Evolutionary conservation across 768 basidiomycete genomes (phyloP).

Genomic region (Hygrophorus russula): DNA sequence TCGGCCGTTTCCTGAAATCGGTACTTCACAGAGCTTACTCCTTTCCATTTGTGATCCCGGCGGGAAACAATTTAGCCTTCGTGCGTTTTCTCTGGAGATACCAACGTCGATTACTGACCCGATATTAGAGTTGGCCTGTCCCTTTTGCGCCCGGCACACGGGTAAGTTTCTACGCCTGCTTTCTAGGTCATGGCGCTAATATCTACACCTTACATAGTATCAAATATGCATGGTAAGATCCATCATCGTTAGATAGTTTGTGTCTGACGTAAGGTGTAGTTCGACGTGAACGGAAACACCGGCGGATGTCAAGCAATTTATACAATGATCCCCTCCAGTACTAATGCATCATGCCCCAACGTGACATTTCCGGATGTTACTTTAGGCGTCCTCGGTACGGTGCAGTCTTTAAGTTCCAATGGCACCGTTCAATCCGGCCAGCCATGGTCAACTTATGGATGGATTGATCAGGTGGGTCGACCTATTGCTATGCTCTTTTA

Average conservation of each 20-base stretch:
- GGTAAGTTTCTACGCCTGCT: slow-evolving; percentile 15
- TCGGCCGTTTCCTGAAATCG: neutral
- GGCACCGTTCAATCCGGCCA: slow-evolving; percentile 18
- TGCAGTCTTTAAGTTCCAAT: slow-evolving; percentile 8
- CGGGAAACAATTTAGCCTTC: slow-evolving; percentile 33
- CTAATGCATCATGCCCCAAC: slow-evolving; percentile 33
- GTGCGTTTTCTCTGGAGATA: slow-evolving; percentile 21
- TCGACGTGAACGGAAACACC: slow-evolving; percentile 43
- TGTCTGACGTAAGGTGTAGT: slow-evolving; percentile 21
- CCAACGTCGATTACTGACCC: neutral
- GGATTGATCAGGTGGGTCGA: slow-evolving; percentile 38
- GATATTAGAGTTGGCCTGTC: slow-evolving; percentile 22
- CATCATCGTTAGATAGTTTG: neutral
- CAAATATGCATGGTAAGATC: slow-evolving; percentile 54
- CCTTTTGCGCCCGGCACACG: slow-evolving; percentile 48
- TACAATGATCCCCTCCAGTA: slow-evolving; percentile 33
- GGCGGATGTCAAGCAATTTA: slow-evolving; percentile 52
- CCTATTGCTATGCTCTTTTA: neutral
- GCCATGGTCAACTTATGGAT: slow-evolving; percentile 46
- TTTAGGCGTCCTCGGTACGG: slow-evolving; percentile 32
- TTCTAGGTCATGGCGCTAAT: neutral
- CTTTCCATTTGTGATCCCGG: slow-evolving; percentile 40
- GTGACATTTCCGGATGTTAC: slow-evolving; percentile 31
- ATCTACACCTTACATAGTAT: slow-evolving; percentile 24
- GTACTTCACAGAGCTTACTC: slow-evolving; percentile 27